Percentiles rank a stretch among this genome's conserved stretches.
These are phyloP conservation scores for Cercospora sesami DNA, from an alignment of 2,329 filamentous ascomycete genomes.

Conservation along the genomic window DNA sequence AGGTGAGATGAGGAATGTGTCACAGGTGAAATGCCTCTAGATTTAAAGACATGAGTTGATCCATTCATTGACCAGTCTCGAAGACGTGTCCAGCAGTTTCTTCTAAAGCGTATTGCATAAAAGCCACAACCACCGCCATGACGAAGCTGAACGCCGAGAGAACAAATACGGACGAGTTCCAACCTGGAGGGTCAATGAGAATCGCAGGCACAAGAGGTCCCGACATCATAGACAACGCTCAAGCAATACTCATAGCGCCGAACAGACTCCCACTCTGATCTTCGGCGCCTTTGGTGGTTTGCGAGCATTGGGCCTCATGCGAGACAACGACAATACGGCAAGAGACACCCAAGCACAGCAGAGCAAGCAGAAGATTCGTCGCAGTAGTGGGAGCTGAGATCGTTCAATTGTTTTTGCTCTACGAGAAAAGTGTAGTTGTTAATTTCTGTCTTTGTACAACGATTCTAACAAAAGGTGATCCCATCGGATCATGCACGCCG, in stretches of 20 bases:
- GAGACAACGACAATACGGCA: neutral
- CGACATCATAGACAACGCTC: neutral
- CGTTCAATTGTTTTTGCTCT: neutral
- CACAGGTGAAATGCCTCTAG: neutral
- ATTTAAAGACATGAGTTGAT: neutral
- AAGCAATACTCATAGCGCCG: neutral
- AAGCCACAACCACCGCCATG: neutral
- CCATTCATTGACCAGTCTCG: neutral
- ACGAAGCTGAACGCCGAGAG: neutral
- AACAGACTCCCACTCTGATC: neutral
- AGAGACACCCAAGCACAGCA: neutral
- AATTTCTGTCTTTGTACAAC: neutral
- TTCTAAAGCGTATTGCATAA: neutral
- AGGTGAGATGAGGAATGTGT: neutral
- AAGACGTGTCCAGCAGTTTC: neutral
- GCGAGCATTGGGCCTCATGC: neutral
- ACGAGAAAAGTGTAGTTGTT: neutral
- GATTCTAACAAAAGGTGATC: neutral
- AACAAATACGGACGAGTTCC: neutral
- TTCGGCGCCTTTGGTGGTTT: neutral
- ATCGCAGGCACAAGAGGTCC: neutral
- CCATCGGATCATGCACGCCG: neutral
- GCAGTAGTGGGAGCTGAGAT: neutral
- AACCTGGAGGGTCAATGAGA: neutral
- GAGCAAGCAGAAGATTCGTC: neutral